Evolutionary conservation across 1,284 basidiomycete genomes (phyloP).

Genomic region (Ganoderma sp.): DNA sequence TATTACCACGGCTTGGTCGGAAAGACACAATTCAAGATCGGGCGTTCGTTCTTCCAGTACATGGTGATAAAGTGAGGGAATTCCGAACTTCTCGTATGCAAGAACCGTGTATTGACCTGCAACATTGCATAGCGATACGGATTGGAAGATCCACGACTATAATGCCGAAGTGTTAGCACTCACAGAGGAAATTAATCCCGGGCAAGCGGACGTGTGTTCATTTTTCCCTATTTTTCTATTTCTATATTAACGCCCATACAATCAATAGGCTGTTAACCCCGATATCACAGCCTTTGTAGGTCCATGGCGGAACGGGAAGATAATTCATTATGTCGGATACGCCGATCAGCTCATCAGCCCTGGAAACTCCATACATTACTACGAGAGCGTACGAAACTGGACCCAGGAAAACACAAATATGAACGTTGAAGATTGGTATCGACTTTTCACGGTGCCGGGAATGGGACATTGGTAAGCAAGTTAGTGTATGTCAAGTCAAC

Average conservation of each 20-base stretch:
- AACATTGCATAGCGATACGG: slow-evolving; percentile 29
- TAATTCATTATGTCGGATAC: slow-evolving; percentile 43
- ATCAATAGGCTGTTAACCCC: slow-evolving; percentile 33
- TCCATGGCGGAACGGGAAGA: slow-evolving; percentile 37
- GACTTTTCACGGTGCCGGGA: slow-evolving; percentile 49
- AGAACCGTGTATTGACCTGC: neutral
- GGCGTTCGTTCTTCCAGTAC: slow-evolving; percentile 30
- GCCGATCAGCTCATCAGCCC: slow-evolving; percentile 45
- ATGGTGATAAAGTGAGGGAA: slow-evolving; percentile 33
- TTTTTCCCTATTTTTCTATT: neutral
- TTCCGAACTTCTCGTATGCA: neutral
- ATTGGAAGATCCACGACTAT: slow-evolving; percentile 31
- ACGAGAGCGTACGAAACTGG: slow-evolving; percentile 41
- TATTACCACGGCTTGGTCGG: slow-evolving; percentile 40
- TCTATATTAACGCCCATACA: neutral
- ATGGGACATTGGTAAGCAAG: slow-evolving; percentile 47
- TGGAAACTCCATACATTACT: slow-evolving; percentile 43
- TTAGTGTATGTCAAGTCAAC: slow-evolving; percentile 2
- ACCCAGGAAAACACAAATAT: slow-evolving; percentile 34
- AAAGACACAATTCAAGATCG: slow-evolving; percentile 27
- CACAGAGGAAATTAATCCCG: slow-evolving; percentile 33
- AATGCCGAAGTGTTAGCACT: slow-evolving; percentile 29
- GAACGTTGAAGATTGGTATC: slow-evolving; percentile 45
- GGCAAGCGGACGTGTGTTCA: slow-evolving; percentile 29
- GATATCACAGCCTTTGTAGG: slow-evolving; percentile 40